A percentile compares a stretch with the other conserved stretches of the same genome.
Evolutionary conservation across 129 eudicot genomes (phyloP).

Genomic region (Saposhnikovia divaricata): DNA sequence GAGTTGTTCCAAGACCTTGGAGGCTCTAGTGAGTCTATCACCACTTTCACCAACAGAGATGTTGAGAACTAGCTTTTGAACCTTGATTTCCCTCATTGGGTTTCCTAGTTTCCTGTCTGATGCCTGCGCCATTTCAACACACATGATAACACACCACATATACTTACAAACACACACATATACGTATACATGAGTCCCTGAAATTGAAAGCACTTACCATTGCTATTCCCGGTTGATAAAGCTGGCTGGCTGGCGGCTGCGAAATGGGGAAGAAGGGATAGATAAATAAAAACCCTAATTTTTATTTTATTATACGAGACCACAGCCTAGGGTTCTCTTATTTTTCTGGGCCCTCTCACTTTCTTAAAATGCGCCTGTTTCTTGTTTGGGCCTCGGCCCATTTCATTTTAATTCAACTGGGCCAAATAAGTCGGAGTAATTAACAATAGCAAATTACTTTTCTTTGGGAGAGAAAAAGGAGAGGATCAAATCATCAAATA

Average conservation of each 20-base stretch:
- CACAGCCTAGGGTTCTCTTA: background rate
- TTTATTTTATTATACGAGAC: background rate
- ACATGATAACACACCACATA: no score
- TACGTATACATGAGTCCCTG: no score
- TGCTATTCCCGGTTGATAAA: no score
- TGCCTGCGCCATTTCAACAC: background rate
- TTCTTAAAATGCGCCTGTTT: background rate
- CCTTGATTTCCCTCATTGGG: conserved; percentile 3
- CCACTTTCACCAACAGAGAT: conserved; percentile 1
- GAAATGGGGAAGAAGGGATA: background rate
- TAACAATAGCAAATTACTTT: no score
- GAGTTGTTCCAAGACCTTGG: background rate
- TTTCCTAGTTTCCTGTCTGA: conserved; percentile 3
- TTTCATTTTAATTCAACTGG: no score
- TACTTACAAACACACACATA: no score
- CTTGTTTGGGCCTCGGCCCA: background rate
- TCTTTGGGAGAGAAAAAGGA: background rate
- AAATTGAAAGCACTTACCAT: no score
- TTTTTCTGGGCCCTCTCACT: background rate
- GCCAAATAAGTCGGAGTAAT: no score
- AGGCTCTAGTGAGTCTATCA: background rate
- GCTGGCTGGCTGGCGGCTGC: background rate
- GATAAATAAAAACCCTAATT: background rate
- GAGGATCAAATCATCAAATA: background rate
- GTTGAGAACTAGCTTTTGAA: conserved; percentile 2